Percentiles rank a stretch among this genome's conserved stretches.
Conservation (phyloP, 352 stramenopile genomes). For the Stephanocyclus meneghinianus region DNA sequence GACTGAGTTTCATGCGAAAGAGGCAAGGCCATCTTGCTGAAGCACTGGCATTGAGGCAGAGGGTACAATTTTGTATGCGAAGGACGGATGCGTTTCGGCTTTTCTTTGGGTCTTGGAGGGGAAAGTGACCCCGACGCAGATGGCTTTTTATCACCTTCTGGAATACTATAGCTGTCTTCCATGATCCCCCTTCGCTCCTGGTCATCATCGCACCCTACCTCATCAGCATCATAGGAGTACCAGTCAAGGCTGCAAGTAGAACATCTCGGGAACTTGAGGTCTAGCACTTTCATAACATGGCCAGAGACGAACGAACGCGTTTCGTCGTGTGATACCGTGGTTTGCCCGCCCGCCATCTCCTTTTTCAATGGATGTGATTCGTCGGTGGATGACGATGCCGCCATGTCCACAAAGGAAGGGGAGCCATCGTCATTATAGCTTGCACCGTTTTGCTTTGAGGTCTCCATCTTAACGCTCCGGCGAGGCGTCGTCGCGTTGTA, state of each 20-base stretch:
- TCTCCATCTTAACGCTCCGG: too few species aligned
- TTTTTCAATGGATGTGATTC: neutral
- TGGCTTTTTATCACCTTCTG: constrained; percentile 7
- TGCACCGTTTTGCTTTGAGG: too few species aligned
- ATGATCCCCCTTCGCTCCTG: too few species aligned
- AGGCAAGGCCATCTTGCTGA: neutral
- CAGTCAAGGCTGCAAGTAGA: constrained; percentile 1
- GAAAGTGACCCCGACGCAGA: neutral
- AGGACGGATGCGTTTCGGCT: neutral
- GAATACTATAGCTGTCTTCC: neutral
- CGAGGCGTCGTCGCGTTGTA: too few species aligned
- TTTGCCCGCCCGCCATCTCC: neutral
- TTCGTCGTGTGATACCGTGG: neutral
- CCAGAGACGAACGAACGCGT: too few species aligned
- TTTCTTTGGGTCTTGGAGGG: neutral
- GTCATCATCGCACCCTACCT: neutral
- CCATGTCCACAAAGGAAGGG: too few species aligned
- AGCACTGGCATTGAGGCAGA: constrained; percentile 11
- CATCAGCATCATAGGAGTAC: constrained; percentile 9
- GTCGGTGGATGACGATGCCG: too few species aligned
- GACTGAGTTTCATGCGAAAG: neutral
- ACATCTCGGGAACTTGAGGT: constrained; percentile 8
- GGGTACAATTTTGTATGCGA: constrained; percentile 12
- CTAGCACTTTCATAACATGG: neutral
- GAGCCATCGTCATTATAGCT: too few species aligned